Conservation (phyloP, 164 flowering plant species). For the Aristolochia fimbriata region DNA sequence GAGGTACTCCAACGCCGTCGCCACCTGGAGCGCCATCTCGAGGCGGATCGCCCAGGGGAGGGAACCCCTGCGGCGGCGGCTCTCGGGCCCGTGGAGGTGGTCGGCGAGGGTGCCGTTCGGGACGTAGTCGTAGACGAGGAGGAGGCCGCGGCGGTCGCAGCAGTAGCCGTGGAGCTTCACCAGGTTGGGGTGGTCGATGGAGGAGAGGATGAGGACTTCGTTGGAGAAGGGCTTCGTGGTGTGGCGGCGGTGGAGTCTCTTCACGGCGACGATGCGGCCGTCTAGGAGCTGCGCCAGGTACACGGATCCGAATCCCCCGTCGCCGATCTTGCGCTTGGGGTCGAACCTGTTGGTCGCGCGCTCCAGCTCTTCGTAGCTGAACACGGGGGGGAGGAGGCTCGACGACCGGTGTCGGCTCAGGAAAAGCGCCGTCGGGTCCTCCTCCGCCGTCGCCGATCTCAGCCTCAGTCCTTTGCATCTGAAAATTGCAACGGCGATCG, state of each 20-base stretch:
- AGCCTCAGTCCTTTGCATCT: slow-evolving; percentile 15
- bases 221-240: slow-evolving; percentile 64
- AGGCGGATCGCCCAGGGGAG: slow-evolving; percentile 54
- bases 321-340: slow-evolving; percentile 69
- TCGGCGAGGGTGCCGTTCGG: slow-evolving; percentile 89
- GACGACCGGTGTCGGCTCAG: slow-evolving; percentile 58
- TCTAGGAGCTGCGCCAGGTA: slow-evolving; percentile 57
- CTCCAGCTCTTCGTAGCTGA: slow-evolving; percentile 82
- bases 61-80: slow-evolving; percentile 9
- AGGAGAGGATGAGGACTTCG: slow-evolving; percentile 70
- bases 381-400: slow-evolving; percentile 65
- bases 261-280: slow-evolving; percentile 66
- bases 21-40: slow-evolving; percentile 65
- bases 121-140: slow-evolving; percentile 76
- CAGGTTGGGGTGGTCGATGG: slow-evolving; percentile 64
- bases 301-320: slow-evolving; percentile 94
- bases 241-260: slow-evolving; percentile 52
- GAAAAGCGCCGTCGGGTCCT: slow-evolving; percentile 54
- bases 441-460: slow-evolving; percentile 18
- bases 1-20: slow-evolving; percentile 66
- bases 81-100: slow-evolving; percentile 62
- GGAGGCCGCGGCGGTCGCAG: slow-evolving; percentile 72
- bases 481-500: slow-evolving; percentile 16
- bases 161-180: slow-evolving; percentile 88
- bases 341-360: slow-evolving; percentile 61